Percentiles rank a stretch among this genome's conserved stretches.
Evolutionary conservation across 2,329 filamentous ascomycete species (phyloP).

Genomic region (Sporothrix inflata): DNA sequence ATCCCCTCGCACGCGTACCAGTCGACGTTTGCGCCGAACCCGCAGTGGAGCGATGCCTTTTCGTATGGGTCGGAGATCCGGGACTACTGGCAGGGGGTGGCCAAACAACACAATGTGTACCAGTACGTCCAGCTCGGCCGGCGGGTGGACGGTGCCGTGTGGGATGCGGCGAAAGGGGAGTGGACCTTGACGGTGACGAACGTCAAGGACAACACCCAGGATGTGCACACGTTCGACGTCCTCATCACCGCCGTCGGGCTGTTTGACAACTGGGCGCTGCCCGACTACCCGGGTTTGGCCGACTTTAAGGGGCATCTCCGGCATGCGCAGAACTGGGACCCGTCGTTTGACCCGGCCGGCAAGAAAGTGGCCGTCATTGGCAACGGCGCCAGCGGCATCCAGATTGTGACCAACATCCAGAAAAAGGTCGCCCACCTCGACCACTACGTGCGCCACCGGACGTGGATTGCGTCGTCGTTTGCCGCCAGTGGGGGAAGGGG

Average conservation of each 20-base stretch:
- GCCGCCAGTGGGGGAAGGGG: slow-evolving; percentile 48
- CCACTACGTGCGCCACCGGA: slow-evolving; percentile 66
- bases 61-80: slow-evolving; percentile 68
- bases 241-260: slow-evolving; percentile 66
- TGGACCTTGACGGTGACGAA: slow-evolving; percentile 60
- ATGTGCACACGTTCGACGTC: slow-evolving; percentile 55
- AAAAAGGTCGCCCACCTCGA: slow-evolving; percentile 56
- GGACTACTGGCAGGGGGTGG: slow-evolving; percentile 66
- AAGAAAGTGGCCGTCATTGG: slow-evolving; percentile 59
- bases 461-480: slow-evolving; percentile 68
- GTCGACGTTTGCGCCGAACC: slow-evolving; percentile 68
- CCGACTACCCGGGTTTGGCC: slow-evolving; percentile 54
- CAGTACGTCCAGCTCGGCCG: slow-evolving; percentile 58
- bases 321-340: slow-evolving; percentile 60
- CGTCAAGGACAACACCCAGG: slow-evolving; percentile 39
- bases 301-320: slow-evolving; percentile 57
- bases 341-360: slow-evolving; percentile 50
- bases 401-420: slow-evolving; percentile 54
- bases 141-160: slow-evolving; percentile 58
- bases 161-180: slow-evolving; percentile 54
- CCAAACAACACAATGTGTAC: slow-evolving; percentile 67
- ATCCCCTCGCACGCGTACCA: slow-evolving; percentile 73
- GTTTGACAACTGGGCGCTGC: slow-evolving; percentile 59
- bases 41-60: slow-evolving; percentile 70
- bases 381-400: slow-evolving; percentile 58